A percentile compares a stretch with the other conserved stretches of the same genome.
phyloP scores from a whole-genome alignment of 2,329 filamentous ascomycete species.

The Whalleya microplaca region DNA sequence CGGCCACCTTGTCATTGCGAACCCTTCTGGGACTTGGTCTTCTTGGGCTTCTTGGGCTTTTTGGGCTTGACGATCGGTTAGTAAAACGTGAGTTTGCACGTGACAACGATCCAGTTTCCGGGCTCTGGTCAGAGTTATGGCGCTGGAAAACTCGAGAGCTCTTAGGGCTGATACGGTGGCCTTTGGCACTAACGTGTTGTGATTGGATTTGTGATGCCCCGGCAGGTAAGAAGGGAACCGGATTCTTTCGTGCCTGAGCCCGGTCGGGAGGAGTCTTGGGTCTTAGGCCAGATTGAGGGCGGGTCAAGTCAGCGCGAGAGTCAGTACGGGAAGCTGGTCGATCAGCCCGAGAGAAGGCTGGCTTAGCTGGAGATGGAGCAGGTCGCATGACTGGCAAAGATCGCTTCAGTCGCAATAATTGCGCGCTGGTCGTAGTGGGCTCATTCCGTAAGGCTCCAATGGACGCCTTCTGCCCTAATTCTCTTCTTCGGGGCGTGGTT shows the following conservation, averaged over 20 bases:
- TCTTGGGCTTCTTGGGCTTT: conserved; percentile 59
- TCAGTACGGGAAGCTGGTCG: conserved; percentile 65
- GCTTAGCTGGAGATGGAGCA: conserved; percentile 55
- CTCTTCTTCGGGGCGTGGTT: conserved; percentile 63
- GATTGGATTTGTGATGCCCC: conserved; percentile 74
- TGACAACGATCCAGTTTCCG: conserved; percentile 61
- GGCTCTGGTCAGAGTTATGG: conserved; percentile 76
- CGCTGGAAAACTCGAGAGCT: conserved; percentile 72
- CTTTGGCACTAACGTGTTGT: conserved; percentile 77
- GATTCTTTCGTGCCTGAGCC: conserved; percentile 58
- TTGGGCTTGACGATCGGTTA: conserved; percentile 60
- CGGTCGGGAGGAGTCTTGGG: conserved; percentile 76
- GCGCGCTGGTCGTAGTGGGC: conserved; percentile 67
- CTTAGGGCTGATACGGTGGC: conserved; percentile 70
- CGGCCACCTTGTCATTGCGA: conserved; percentile 45
- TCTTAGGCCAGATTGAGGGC: conserved; percentile 57
- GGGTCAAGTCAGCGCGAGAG: conserved; percentile 52
- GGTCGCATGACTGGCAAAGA: conserved; percentile 64
- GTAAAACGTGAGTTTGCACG: conserved; percentile 61
- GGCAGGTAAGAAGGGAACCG: conserved; percentile 77
- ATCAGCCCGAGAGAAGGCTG: conserved; percentile 52
- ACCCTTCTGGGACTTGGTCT: conserved; percentile 56
- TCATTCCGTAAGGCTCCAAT: conserved; percentile 59
- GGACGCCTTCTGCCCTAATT: conserved; percentile 60
- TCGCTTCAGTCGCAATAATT: conserved; percentile 67